phyloP scores from a whole-genome alignment of 2,329 filamentous ascomycete genomes.

The Blastomyces emzantsi region DNA sequence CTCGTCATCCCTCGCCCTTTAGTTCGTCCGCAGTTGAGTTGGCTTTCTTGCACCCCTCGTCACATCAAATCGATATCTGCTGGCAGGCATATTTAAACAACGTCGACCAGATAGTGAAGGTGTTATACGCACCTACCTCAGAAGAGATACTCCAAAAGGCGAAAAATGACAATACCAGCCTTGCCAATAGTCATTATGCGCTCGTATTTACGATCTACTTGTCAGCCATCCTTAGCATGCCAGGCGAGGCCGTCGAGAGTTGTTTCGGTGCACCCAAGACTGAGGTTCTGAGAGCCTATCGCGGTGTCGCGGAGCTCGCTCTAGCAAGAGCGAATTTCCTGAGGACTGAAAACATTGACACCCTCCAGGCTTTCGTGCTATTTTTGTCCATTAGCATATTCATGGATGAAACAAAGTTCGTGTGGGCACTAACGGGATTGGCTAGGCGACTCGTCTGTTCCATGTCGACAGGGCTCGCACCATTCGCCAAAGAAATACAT shows the following conservation, averaged over 20 bases:
- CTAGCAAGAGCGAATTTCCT: constrained; percentile 51
- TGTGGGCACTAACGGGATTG: constrained; percentile 24
- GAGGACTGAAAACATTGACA: constrained; percentile 47
- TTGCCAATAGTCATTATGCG: constrained; percentile 44
- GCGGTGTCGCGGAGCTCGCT: constrained; percentile 50
- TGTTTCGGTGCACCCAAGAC: constrained; percentile 21
- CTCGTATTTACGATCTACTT: constrained; percentile 53
- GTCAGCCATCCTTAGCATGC: constrained; percentile 43
- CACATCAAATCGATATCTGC: constrained; percentile 12
- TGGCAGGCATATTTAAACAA: constrained; percentile 21
- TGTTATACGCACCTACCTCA: constrained; percentile 46
- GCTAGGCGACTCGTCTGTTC: constrained; percentile 35
- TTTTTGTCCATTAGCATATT: constrained; percentile 43
- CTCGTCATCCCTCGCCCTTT: background rate
- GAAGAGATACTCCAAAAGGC: constrained; percentile 41
- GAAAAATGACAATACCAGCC: constrained; percentile 36
- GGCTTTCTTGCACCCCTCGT: constrained; percentile 9
- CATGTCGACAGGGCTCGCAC: constrained; percentile 21
- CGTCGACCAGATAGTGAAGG: constrained; percentile 48
- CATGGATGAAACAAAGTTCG: constrained; percentile 18
- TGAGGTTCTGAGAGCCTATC: constrained; percentile 43
- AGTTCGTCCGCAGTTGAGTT: constrained; percentile 6
- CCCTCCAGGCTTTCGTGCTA: constrained; percentile 49
- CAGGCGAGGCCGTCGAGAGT: constrained; percentile 28
- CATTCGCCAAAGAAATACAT: constrained; percentile 37